Conservation (phyloP, 139 green algal genomes). For the Dunaliella sp. region DNA sequence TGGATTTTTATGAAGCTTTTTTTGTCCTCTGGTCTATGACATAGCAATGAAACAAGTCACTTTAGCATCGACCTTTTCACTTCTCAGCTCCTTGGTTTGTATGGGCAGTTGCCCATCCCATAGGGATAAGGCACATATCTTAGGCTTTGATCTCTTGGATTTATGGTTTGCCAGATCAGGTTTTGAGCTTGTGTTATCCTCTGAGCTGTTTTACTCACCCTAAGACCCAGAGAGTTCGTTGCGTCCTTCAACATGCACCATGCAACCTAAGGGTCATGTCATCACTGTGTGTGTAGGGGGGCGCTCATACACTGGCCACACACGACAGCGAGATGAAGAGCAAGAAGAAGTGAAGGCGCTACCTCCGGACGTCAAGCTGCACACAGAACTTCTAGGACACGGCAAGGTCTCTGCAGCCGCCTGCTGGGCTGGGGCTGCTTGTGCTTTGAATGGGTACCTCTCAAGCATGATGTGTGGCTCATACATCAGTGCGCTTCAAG, state of each 20-base stretch:
- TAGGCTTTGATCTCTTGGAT: background rate
- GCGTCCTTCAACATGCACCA: too few species aligned
- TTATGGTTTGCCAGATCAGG: background rate
- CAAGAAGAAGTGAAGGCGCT: conserved; percentile 2
- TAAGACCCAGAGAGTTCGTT: background rate
- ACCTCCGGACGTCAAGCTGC: background rate
- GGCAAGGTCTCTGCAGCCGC: background rate
- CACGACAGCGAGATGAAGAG: background rate
- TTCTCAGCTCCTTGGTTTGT: background rate
- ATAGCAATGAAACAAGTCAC: background rate
- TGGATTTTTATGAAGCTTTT: background rate
- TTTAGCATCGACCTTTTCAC: background rate
- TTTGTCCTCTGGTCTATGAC: background rate
- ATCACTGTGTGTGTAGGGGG: background rate
- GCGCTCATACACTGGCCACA: background rate
- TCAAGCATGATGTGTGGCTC: background rate
- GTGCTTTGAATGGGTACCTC: background rate
- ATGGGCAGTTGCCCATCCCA: background rate
- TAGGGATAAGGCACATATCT: background rate
- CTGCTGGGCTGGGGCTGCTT: background rate
- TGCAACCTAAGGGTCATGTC: background rate
- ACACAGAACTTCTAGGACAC: conserved; percentile 17
- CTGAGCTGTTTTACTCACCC: too few species aligned
- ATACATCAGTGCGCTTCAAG: too few species aligned
- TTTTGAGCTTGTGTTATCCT: too few species aligned